A percentile compares a stretch with the other conserved stretches of the same genome.
Evolutionary conservation across 139 green algal genomes (phyloP).

Genomic region (Chlamydomonas asymmetrica): DNA sequence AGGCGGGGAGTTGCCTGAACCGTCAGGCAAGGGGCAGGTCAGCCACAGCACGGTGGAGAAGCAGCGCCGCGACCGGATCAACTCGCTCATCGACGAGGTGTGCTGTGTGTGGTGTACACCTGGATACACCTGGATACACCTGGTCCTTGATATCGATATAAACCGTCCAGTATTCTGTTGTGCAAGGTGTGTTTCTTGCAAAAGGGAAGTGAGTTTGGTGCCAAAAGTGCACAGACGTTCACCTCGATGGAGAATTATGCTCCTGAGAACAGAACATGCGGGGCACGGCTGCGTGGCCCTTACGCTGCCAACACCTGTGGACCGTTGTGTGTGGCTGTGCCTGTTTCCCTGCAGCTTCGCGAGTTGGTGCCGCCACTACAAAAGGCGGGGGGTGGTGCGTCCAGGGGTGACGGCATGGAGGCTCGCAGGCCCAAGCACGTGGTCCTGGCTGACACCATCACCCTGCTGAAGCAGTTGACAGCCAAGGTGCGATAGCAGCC

Average conservation of each 20-base stretch:
- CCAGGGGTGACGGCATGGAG: not conserved
- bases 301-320: not conserved
- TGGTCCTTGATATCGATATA: too few relatives aligned
- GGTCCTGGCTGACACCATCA: conserved; percentile 72
- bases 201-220: too few relatives aligned
- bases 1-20: too few relatives aligned
- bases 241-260: too few relatives aligned
- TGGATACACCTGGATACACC: too few relatives aligned
- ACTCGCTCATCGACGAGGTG: conserved; percentile 76
- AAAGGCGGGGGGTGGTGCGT: not conserved
- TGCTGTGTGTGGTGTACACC: too few relatives aligned
- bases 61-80: conserved; percentile 78
- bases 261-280: too few relatives aligned
- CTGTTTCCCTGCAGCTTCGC: conserved; percentile 27
- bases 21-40: conserved; percentile 40
- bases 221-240: too few relatives aligned
- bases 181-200: too few relatives aligned
- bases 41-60: conserved; percentile 84
- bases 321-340: not conserved
- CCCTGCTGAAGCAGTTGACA: conserved; percentile 59
- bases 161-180: too few relatives aligned
- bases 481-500: too few relatives aligned
- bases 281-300: not conserved
- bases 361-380: conserved; percentile 41
- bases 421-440: conserved; percentile 67